A percentile compares a stretch with the other conserved stretches of the same genome.
These are phyloP conservation scores for Apostasia ramifera DNA, from an alignment of 106 monocot genomes.

Conservation along the genomic window DNA sequence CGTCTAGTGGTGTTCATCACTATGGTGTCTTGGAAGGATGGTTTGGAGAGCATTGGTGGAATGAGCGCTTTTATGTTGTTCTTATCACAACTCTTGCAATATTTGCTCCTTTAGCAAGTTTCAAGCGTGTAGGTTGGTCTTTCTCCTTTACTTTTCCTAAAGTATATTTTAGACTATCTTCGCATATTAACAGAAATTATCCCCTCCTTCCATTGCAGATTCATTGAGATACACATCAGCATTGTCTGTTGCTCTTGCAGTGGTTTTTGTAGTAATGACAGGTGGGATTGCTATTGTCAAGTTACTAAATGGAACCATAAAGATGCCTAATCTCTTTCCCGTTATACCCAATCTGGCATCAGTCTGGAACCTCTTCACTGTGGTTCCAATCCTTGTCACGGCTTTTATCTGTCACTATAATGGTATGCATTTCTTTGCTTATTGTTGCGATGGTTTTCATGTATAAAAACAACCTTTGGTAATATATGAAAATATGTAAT, in stretches of 20 bases:
- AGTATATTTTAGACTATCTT: background rate
- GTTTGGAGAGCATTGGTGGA: constrained; percentile 97
- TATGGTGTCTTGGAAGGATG: constrained; percentile 86
- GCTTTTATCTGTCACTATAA: constrained; percentile 69
- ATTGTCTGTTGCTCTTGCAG: constrained; percentile 57
- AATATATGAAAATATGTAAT: too few relatives aligned
- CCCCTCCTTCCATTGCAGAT: constrained; percentile 23
- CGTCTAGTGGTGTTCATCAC: constrained; percentile 62
- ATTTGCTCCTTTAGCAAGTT: constrained; percentile 57
- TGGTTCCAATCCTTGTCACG: constrained; percentile 51
- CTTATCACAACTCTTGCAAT: constrained; percentile 43
- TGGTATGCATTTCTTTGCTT: constrained; percentile 15
- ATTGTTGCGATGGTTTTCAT: too few relatives aligned
- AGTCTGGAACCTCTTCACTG: constrained; percentile 51
- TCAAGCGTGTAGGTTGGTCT: constrained; percentile 55
- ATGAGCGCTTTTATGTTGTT: constrained; percentile 57
- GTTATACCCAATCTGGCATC: constrained; percentile 29
- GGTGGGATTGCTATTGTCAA: constrained; percentile 54
- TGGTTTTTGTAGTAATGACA: constrained; percentile 53
- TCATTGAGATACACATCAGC: constrained; percentile 58
- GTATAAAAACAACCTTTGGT: too few relatives aligned
- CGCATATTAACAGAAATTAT: background rate
- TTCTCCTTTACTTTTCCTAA: background rate
- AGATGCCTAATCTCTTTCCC: constrained; percentile 52
- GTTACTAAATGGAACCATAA: constrained; percentile 35